These are phyloP conservation scores for Trichoderma guizhouense DNA, from an alignment of 2,329 filamentous ascomycete species.

Conservation along the genomic window DNA sequence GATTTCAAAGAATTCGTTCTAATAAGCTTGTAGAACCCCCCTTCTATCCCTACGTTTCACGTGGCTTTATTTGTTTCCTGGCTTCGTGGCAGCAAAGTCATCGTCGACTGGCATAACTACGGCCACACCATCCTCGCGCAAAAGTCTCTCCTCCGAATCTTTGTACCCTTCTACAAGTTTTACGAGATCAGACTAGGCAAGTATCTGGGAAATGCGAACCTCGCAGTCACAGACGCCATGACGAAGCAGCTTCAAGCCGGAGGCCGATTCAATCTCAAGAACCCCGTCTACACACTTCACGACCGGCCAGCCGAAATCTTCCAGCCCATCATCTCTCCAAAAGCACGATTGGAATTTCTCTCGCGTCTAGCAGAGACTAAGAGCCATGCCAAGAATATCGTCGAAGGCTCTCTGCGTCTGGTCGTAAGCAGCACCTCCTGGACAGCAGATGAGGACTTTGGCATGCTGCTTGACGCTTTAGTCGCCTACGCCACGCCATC, in stretches of 20 bases:
- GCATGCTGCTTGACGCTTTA: conserved; percentile 77
- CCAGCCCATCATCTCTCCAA: conserved; percentile 56
- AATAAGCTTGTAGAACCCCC: conserved; percentile 66
- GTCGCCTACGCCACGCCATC: conserved; percentile 62
- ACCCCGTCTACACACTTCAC: conserved; percentile 69
- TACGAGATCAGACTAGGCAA: conserved; percentile 75
- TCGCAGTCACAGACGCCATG: conserved; percentile 92
- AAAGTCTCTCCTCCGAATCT: conserved; percentile 60
- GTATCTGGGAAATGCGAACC: conserved; percentile 65
- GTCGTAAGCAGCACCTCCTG: conserved; percentile 94
- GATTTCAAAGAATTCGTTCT: background rate
- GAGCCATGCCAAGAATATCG: conserved; percentile 55
- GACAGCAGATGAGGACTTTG: conserved; percentile 96
- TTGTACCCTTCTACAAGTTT: conserved; percentile 71
- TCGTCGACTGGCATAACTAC: conserved; percentile 99
- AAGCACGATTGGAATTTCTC: conserved; percentile 59
- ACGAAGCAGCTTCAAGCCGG: conserved; percentile 60
- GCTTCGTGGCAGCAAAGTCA: conserved; percentile 73
- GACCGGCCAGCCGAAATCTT: conserved; percentile 85
- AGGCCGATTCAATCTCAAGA: conserved; percentile 61
- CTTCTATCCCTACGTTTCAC: conserved; percentile 85
- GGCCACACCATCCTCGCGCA: conserved; percentile 86
- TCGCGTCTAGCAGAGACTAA: conserved; percentile 61
- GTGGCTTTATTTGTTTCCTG: conserved; percentile 70
- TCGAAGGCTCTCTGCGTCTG: conserved; percentile 59